Evolutionary conservation across 306 rosid genomes (phyloP), one percentile per base, ranked within the genome.

Genomic region (Hippophae rhamnoides): DNA sequence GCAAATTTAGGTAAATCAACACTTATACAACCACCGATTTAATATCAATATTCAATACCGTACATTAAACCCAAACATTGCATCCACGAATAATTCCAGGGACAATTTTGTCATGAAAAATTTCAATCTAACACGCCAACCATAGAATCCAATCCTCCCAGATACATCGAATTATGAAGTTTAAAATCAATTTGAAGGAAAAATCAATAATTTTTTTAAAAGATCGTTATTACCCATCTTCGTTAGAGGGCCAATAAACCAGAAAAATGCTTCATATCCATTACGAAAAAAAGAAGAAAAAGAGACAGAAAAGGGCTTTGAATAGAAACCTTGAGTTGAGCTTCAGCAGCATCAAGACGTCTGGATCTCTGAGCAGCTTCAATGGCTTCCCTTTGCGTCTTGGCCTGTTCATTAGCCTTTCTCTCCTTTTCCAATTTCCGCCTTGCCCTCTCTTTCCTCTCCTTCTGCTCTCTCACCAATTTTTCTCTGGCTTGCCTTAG

Each of bases 401-500:
- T 63, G 10, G 95, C 85, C 49, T 78, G 93, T 3, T 69, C 93
- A 77, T 72, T 83, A 40, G 86, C 88, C 72, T 85, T 92, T 57
- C 62, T 80, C 71, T 92, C 99, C 73, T 64, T 83, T n/a, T 71
- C 76, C 59, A 71, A 44, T 58, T 60, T 83, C 75, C 55, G 54
- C 73, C 78, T 75, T 11, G 86, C 83, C 57, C 7, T 69, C 55
- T 69, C 79, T 68, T 81, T 81, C 70, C 84, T 56, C 82, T 82
- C 95, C 60, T 61, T 85, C 77, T 92, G 99, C 76, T 92, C 99
- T 67, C 77, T 92, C 58, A 76, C 89, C 58, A 92, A 77, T 79
- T 86, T 92, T 86, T 92, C 99, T 66, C 95, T 78, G 65, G 99
- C 95, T 69, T 87, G 78, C 59, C 95, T 64, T 52, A 92, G 79